Evolutionary conservation across 345 rosid species (phyloP), one percentile per base, ranked within the genome.

Genomic region (Populus ilicifolia): DNA sequence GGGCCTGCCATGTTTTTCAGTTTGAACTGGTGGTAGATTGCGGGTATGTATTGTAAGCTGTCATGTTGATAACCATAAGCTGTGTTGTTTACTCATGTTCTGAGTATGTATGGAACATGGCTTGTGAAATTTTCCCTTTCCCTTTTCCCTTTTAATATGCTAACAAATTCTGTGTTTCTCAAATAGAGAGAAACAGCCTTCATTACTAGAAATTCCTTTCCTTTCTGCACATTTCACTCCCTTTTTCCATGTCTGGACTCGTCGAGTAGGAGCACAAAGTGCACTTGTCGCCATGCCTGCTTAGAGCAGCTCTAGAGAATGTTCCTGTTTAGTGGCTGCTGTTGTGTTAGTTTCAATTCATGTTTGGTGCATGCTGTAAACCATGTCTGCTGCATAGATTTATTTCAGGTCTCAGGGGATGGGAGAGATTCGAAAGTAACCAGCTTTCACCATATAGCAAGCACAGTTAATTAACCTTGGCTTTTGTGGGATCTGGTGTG

Each of bases 11-110:
- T 14, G 69, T 35, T 12, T 43, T 43, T 44, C 77, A 46, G 59
- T 44, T 63, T 46, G 50, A 27, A 74, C 41, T 46, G 25, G 67
- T 44, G 72, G 35, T 67, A 52, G 46, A 23, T 48, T 75, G 43
- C 43, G 76, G 50, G 16, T n/a, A 6, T 36, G 12, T 74, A 66
- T 43, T 67, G 65, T 44, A 64, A 74, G 70, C 52, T 74, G 77
- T 41, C 23, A 8, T 62, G 36, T 35, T 25, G 52, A 25, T 41
- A 36, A 20, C n/a, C 39, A 16, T 30, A 6, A 67, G n/a, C 39
- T 64, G 43, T 63, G 56, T 20, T 74, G 61, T 27, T 44, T 29
- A 30, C 30, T 43, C 36, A 21, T 36, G 44, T 25, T 63, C 56
- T 52, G 6, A 25, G 59, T 29, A 18, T 62, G 77, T 33, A 20